phyloP scores from a whole-genome alignment of 73 alveolate species.

The Symbiodinium pilosum region DNA sequence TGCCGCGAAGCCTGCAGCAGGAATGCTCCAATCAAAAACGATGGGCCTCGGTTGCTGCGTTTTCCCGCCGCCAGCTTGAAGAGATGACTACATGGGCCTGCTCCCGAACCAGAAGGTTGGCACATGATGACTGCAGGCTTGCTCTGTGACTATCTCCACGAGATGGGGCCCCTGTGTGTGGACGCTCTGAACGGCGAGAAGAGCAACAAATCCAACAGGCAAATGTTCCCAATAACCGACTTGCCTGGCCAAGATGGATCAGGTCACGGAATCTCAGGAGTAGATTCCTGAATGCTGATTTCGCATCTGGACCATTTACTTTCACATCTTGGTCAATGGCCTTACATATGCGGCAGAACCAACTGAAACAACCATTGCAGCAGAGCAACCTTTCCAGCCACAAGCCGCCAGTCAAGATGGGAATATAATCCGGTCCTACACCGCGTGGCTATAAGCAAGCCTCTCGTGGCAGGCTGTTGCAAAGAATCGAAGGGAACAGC shows the following conservation, averaged over 20 bases:
- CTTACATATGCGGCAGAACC: not conserved
- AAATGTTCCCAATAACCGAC: not conserved
- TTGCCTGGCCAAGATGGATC: conserved; percentile 37
- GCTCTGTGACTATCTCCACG: too few relatives aligned
- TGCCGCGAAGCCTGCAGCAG: not conserved
- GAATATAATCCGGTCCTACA: conserved; percentile 34
- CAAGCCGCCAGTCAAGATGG: conserved; percentile 53
- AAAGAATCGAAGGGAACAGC: too few relatives aligned
- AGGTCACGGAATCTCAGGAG: conserved; percentile 34
- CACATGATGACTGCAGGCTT: too few relatives aligned
- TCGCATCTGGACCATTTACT: not conserved
- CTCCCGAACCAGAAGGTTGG: too few relatives aligned
- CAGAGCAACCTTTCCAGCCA: conserved; percentile 65
- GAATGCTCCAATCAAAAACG: too few relatives aligned
- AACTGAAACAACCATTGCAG: not conserved
- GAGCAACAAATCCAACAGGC: not conserved
- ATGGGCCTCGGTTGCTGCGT: conserved; percentile 29
- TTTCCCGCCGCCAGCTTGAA: conserved; percentile 92
- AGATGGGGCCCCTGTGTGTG: too few relatives aligned
- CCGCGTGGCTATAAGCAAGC: too few relatives aligned
- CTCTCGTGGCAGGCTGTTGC: too few relatives aligned
- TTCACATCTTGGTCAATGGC: not conserved
- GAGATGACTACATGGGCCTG: conserved; percentile 64
- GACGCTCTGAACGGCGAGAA: too few relatives aligned
- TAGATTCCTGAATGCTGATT: not conserved